Evolutionary conservation across 306 rosid genomes (phyloP), one percentile per base, ranked within the genome.

Genomic region (Quercus berberidifolia): DNA sequence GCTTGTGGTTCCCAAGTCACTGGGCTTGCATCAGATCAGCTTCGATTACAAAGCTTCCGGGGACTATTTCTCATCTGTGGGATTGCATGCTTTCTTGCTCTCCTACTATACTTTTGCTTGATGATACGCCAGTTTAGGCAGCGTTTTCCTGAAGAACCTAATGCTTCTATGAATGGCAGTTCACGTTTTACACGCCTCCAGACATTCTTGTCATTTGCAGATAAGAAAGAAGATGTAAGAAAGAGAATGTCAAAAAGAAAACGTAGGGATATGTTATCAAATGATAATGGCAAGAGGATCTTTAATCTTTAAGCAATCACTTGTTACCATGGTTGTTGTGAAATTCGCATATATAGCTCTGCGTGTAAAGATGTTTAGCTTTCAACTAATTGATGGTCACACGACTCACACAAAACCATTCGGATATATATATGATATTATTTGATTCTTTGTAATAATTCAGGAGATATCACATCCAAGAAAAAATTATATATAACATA

Each of bases 61-160:
- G 91, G 91, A 15, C 77, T 88, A 6, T 88, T 78, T 79, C 63
- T 74, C 58, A 81, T 88, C 14, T 69, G 79, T 33, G 86, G 81
- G 60, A 57, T 57, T 6, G 84, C 74, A 5, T 79, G 86, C 60
- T 43, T 79, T 21, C 20, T 77, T 35, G 79, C 88, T 76, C 56
- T 86, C 1, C 17, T 77, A 62, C 25, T 79, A 3, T 52, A 83
- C 82, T 73, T 83, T 15, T 64, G 69, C 31, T n/a, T 3, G 21
- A 19, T 79, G 21, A 3, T 76, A 11, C 75, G 69, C 55, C 84
- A 83, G 71, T 88, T 76, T 84, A 77, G 28, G 6, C 71, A 62
- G 69, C 78, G 65, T 54, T 26, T 13, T 74, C 70, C 83, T 2
- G 25, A 23, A 63, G 83, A 57, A 26, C 20, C 81, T 14, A 79